phyloP scores from a whole-genome alignment of 345 rosid species.

The Trapa incisa region DNA sequence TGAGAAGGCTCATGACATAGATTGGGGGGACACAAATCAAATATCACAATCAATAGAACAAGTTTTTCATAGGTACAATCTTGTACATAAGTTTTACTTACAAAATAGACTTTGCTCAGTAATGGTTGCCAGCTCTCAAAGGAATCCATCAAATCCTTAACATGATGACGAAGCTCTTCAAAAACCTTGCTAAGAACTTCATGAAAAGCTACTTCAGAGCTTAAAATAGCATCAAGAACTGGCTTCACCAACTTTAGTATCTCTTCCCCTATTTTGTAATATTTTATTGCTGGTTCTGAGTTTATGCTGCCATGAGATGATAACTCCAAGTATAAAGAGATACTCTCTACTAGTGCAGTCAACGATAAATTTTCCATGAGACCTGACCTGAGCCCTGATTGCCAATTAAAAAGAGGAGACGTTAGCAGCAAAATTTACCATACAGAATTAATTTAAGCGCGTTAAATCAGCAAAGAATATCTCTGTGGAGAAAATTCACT shows the following conservation, averaged over 20 bases:
- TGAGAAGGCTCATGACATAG: neutral
- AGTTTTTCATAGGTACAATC: neutral
- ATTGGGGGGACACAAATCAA: neutral
- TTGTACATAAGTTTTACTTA: conserved; percentile 25
- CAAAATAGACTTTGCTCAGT: conserved; percentile 72
- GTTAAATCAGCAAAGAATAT: too few relatives aligned
- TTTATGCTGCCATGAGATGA: conserved; percentile 46
- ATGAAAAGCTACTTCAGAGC: conserved; percentile 47
- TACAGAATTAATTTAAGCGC: too few relatives aligned
- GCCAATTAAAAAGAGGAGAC: too few relatives aligned
- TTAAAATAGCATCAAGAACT: conserved; percentile 40
- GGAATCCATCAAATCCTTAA: conserved; percentile 54
- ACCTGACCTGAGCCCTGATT: conserved; percentile 42
- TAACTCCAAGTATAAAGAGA: conserved; percentile 50
- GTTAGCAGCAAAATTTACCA: too few relatives aligned
- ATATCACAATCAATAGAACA: neutral
- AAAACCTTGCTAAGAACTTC: conserved; percentile 43
- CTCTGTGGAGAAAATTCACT: too few relatives aligned
- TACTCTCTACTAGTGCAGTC: conserved; percentile 48
- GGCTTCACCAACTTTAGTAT: conserved; percentile 67
- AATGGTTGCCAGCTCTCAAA: conserved; percentile 64
- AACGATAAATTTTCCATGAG: conserved; percentile 63
- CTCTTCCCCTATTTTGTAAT: conserved; percentile 57
- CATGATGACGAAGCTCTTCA: conserved; percentile 52
- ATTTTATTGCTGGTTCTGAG: conserved; percentile 55